Percentiles rank a stretch among this genome's conserved stretches.
Evolutionary conservation across 352 stramenopile genomes (phyloP).

Genomic region (Phytophthora brassicae): DNA sequence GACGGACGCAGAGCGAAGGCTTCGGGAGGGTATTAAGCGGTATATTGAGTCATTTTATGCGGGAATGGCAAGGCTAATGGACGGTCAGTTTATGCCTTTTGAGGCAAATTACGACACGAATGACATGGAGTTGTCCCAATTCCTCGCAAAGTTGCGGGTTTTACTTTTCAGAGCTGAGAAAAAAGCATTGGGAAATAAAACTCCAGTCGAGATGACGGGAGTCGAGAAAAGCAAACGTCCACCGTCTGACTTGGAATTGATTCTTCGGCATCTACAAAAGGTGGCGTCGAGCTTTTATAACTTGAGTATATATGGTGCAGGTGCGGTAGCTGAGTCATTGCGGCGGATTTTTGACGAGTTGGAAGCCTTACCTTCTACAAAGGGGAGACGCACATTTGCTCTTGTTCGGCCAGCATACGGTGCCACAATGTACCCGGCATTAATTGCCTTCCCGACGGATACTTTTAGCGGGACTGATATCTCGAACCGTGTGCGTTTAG

Average conservation of each 20-base stretch:
- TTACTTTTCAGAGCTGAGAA: slow-evolving; percentile 24
- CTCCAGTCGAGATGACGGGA: slow-evolving; percentile 11
- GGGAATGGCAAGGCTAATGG: slow-evolving; percentile 26
- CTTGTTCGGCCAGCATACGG: slow-evolving; percentile 37
- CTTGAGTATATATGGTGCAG: slow-evolving; percentile 50
- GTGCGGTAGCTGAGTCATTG: slow-evolving; percentile 37
- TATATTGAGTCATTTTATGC: slow-evolving; percentile 51
- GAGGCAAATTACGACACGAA: slow-evolving; percentile 53
- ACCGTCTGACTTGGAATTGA: slow-evolving; percentile 40
- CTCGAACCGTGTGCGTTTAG: slow-evolving; percentile 53
- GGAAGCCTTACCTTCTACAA: slow-evolving; percentile 18
- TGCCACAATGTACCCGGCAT: slow-evolving; percentile 31
- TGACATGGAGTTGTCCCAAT: slow-evolving; percentile 54
- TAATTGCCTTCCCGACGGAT: slow-evolving; percentile 32
- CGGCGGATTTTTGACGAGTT: slow-evolving; percentile 39
- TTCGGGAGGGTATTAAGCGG: slow-evolving; percentile 43
- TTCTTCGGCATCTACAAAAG: slow-evolving; percentile 47
- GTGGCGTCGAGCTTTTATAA: slow-evolving; percentile 54
- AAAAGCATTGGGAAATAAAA: slow-evolving; percentile 9
- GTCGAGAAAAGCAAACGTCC: slow-evolving; percentile 21
- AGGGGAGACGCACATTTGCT: slow-evolving; percentile 28
- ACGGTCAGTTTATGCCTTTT: slow-evolving; percentile 41
- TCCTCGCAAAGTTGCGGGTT: slow-evolving; percentile 46
- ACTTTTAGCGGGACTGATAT: slow-evolving; percentile 39
- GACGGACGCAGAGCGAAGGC: slow-evolving; percentile 31